Evolutionary conservation across 345 rosid genomes (phyloP), one percentile per base, ranked within the genome.

Genomic region (thale cress (Arabidopsis thaliana)): DNA sequence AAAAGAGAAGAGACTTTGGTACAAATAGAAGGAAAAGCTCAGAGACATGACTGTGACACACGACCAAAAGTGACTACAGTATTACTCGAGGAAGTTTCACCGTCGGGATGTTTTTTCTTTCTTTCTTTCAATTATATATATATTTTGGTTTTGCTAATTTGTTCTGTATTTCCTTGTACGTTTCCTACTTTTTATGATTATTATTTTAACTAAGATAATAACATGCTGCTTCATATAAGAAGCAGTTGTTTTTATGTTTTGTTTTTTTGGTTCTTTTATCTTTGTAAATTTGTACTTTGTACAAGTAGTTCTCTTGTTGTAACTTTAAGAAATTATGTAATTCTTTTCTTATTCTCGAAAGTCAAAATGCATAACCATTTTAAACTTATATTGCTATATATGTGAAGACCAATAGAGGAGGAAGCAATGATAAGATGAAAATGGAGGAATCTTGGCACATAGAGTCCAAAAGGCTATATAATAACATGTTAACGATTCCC

Each of bases 251-350:
- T 56, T 34, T 16, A 16, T 45, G 6, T 69, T 42, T 34, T 69
- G 16, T 30, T 56, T 57, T 57, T 37, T 37, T 8, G 46, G 8
- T 58, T 56, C 8, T 61, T 60, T 60, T 38, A 9, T 38, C 16
- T 73, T 65, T 66, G 74, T 76, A 75, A 50, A 68, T 75, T 49
- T 68, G 69, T 75, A 68, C 57, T 69, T 60, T 68, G 69, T 76
- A 69, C 79, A 76, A 61, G 40, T 59, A 40, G 63, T 68, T 62
- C 25, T 20, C 1, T 8, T 67, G 42, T 41, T 62, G 76, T 37
- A 59, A 36, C 38, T 56, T 68, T 10, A 1, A 33, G n/a, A 13
- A 7, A 23, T 1, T 28, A 34, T 25, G 6, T 16, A 24, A 11
- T 48, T 28, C 40, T 8, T 48, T 11, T 20, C 16, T 51, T 62